Evolutionary conservation across 306 rosid genomes (phyloP).

Genomic region (Corylus avellana): DNA sequence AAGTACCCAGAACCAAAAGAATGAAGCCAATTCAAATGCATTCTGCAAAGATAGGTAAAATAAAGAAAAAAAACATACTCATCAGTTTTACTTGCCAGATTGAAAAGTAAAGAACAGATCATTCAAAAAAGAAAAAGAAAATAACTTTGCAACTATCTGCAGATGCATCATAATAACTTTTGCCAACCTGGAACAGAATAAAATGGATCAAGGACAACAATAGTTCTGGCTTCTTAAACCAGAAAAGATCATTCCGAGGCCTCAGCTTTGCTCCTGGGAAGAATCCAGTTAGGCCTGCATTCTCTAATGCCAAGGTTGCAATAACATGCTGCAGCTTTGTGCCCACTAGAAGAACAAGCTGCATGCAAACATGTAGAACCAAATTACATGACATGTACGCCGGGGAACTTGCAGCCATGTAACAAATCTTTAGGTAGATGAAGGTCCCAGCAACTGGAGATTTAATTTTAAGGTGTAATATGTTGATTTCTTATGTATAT

Average conservation of each 20-base stretch:
- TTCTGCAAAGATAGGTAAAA: constrained; percentile 56
- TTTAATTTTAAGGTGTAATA: background rate
- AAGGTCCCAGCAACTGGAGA: background rate
- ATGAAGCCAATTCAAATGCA: constrained; percentile 95
- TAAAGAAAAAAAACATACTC: background rate
- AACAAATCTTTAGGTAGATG: constrained; percentile 19
- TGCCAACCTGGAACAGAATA: constrained; percentile 84
- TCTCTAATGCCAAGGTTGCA: constrained; percentile 91
- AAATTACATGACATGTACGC: constrained; percentile 7
- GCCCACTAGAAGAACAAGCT: constrained; percentile 97
- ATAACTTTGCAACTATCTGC: constrained; percentile 12
- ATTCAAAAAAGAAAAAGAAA: constrained; percentile 18
- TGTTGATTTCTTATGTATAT: background rate
- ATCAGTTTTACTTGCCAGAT: background rate
- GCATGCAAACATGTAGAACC: constrained; percentile 30
- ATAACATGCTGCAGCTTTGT: constrained; percentile 87
- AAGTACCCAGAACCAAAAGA: constrained; percentile 99
- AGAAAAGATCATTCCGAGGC: constrained; percentile 96
- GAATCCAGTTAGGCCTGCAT: constrained; percentile 66
- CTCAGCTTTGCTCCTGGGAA: constrained; percentile 65
- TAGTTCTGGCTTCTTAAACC: constrained; percentile 96
- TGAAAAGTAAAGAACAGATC: constrained; percentile 17
- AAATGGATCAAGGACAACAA: constrained; percentile 90
- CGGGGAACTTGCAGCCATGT: background rate
- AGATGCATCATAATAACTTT: constrained; percentile 20